These are phyloP conservation scores for Arthrobotrys entomopaga DNA, from an alignment of 2,329 filamentous ascomycete genomes.

Conservation along the genomic window DNA sequence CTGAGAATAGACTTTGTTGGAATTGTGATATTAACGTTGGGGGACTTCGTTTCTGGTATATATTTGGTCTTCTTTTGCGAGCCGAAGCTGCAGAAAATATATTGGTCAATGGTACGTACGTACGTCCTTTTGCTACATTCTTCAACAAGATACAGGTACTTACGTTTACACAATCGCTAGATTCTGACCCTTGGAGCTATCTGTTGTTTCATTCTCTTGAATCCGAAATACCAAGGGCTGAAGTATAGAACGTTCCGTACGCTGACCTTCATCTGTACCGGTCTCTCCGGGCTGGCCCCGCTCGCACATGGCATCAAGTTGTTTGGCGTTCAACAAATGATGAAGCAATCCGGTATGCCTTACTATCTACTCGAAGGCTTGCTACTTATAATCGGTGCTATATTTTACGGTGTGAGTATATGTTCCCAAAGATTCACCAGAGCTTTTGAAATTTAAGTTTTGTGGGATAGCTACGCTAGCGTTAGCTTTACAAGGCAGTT, in stretches of 20 bases:
- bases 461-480: too few species aligned
- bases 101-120: constrained; percentile 61
- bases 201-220: constrained; percentile 61
- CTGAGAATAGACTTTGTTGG: constrained; percentile 62
- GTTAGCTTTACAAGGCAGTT: constrained; percentile 7
- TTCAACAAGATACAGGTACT: neutral
- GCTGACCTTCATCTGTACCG: constrained; percentile 62
- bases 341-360: constrained; percentile 62
- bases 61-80: constrained; percentile 64
- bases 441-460: too few species aligned
- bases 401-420: constrained; percentile 63
- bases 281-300: constrained; percentile 62
- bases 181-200: constrained; percentile 61
- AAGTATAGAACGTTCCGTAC: constrained; percentile 62
- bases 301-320: constrained; percentile 61
- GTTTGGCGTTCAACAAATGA: constrained; percentile 61
- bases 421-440: neutral
- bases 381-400: constrained; percentile 61
- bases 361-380: constrained; percentile 64
- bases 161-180: constrained; percentile 57
- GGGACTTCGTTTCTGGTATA: constrained; percentile 60
- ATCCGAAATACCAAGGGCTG: constrained; percentile 61
- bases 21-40: constrained; percentile 62
- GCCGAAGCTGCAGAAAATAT: constrained; percentile 59
- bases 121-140: neutral